These are phyloP conservation scores for Colletotrichum sp. DNA, from an alignment of 2,329 filamentous ascomycete genomes.

Conservation along the genomic window DNA sequence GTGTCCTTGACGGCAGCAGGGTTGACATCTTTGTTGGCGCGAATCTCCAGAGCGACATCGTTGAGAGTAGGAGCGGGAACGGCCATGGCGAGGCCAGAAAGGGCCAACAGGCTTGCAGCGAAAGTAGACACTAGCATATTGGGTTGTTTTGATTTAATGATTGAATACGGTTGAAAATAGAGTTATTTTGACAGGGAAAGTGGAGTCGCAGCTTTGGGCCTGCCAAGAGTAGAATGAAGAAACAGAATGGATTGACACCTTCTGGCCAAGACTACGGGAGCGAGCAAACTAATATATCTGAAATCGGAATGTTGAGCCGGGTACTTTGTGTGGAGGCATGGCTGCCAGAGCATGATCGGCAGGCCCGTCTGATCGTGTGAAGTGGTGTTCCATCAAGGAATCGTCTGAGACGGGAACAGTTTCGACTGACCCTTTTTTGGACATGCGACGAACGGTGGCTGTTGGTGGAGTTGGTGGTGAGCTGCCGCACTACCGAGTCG, in stretches of 20 bases:
- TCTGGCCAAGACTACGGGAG: not conserved
- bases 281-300: not conserved
- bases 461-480: not conserved
- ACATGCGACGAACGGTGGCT: not conserved
- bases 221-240: not conserved
- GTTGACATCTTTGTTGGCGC: not conserved
- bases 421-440: not conserved
- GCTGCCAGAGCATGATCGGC: not conserved
- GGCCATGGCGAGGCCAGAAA: not conserved
- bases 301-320: not conserved
- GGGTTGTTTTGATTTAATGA: not conserved
- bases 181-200: not conserved
- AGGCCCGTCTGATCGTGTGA: not conserved
- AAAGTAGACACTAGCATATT: not conserved
- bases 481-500: not conserved
- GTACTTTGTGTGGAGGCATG: not conserved
- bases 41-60: not conserved
- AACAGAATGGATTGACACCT: not conserved
- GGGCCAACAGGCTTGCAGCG: not conserved
- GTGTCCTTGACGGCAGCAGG: slow-evolving; percentile 5
- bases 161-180: not conserved
- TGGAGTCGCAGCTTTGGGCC: not conserved
- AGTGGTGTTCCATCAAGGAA: not conserved
- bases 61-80: not conserved
- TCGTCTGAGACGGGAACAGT: not conserved